Conservation (phyloP, 2,329 filamentous ascomycete genomes). For the Fusarium succisae region DNA sequence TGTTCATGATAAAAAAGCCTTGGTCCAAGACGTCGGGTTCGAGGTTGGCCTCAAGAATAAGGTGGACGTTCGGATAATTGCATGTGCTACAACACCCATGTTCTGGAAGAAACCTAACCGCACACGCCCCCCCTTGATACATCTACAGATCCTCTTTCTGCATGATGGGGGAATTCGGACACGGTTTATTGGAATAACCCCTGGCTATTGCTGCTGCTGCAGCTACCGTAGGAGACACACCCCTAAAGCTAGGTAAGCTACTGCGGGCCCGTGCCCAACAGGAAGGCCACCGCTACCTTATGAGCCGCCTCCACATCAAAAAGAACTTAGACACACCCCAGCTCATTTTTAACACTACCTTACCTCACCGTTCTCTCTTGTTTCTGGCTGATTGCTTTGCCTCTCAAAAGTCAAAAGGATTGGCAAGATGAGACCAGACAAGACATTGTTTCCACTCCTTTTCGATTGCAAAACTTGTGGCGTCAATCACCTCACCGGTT, state of each 20-base stretch:
- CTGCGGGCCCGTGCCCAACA: constrained; percentile 2
- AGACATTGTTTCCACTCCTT: constrained; percentile 26
- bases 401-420: constrained; percentile 16
- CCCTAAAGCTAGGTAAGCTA: constrained; percentile 13
- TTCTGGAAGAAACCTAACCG: constrained; percentile 9
- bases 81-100: constrained; percentile 17
- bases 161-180: constrained; percentile 17
- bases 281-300: not conserved
- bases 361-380: not conserved
- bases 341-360: not conserved
- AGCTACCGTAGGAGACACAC: not conserved
- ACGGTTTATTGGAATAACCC: constrained; percentile 35
- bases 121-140: constrained; percentile 12
- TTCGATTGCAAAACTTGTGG: constrained; percentile 41
- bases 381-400: not conserved
- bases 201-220: constrained; percentile 7
- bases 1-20: not conserved
- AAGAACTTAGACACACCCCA: constrained; percentile 12
- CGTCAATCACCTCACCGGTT: constrained; percentile 41
- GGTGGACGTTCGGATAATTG: constrained; percentile 20
- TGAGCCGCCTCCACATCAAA: constrained; percentile 15
- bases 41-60: constrained; percentile 29
- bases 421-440: constrained; percentile 1
- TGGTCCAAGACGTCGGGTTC: not conserved
- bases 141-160: constrained; percentile 7